phyloP scores from a whole-genome alignment of 805 yeast species.

The Teunomyces kruisii region DNA sequence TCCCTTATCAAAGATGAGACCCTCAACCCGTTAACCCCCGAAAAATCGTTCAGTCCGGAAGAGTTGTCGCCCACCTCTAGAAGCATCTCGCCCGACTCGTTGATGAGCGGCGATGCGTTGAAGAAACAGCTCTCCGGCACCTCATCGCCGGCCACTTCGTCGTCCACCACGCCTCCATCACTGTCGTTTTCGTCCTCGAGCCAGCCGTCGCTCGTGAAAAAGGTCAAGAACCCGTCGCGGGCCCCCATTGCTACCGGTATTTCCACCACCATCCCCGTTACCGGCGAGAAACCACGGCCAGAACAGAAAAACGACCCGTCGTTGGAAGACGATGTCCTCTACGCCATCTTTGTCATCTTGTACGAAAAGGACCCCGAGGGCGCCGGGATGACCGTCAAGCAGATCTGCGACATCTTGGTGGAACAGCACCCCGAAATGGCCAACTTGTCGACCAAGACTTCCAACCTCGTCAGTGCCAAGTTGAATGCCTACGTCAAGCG shows the following conservation, averaged over 20 bases:
- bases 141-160: slow-evolving; percentile 5
- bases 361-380: slow-evolving; percentile 68
- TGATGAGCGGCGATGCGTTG: slow-evolving; percentile 25
- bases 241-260: slow-evolving; percentile 68
- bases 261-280: slow-evolving; percentile 76
- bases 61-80: slow-evolving; percentile 38
- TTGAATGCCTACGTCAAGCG: slow-evolving; percentile 82
- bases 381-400: slow-evolving; percentile 87
- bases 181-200: slow-evolving; percentile 10
- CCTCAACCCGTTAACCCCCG: slow-evolving; percentile 24
- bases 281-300: slow-evolving; percentile 71
- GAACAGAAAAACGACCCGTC: slow-evolving; percentile 57
- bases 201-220: slow-evolving; percentile 19
- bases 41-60: slow-evolving; percentile 27
- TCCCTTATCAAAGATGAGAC: slow-evolving; percentile 4
- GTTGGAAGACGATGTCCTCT: slow-evolving; percentile 72
- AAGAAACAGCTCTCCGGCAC: slow-evolving; percentile 1
- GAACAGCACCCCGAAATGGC: slow-evolving; percentile 85
- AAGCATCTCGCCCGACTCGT: slow-evolving; percentile 44
- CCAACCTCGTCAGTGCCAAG: slow-evolving; percentile 79
- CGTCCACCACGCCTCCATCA: slow-evolving; percentile 3
- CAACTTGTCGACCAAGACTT: slow-evolving; percentile 73
- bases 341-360: slow-evolving; percentile 70
- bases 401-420: slow-evolving; percentile 72
- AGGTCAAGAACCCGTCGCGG: slow-evolving; percentile 39